Evolutionary conservation across 1,139 yeast genomes (phyloP), one percentile per base, ranked within the genome.

Genomic region (Taiozyma sp.): DNA sequence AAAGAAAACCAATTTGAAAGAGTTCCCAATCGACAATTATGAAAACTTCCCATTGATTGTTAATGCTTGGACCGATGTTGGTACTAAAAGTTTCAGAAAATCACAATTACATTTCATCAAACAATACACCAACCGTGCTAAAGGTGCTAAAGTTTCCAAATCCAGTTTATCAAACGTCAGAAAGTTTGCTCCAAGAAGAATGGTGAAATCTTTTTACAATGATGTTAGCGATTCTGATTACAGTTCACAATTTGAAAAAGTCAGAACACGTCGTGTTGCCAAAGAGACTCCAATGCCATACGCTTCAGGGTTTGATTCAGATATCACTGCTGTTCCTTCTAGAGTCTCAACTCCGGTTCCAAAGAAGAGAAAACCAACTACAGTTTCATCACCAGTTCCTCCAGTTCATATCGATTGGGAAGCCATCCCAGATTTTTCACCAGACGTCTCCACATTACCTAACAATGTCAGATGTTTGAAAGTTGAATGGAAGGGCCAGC

Each of bases 401-500:
- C 50, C 57, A 14, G 40, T 53, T 6, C 53, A 56, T n/a, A 77
- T 82, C 60, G 89, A 85, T 61, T 88, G 79, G 73, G 74, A 73
- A 56, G 64, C 74, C 44, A 59, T 77, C 46, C 78, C 79, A n/a
- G 97, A 93, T 68, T 91, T 77, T 67, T 82, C 93, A 8, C 98
- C 98, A 6, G 71, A 88, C 1, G 52, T 73, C 26, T 64, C 75
- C 1, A 76, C 87, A 1, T 73, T 93, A 53, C 90, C 95, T 34
- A 83, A 81, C 61, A 83, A 83, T 62, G 58, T 70, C 45, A 83
- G 85, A 68, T 81, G 90, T 59, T 75, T 93, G 61, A 85, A 85
- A 64, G 88, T 95, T 46, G 98, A 91, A 65, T 93, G 99, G 99
- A 91, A 91, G 71, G 98, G 98, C 11, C 95, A 90, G 61, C 96